phyloP scores from a whole-genome alignment of 2,329 filamentous ascomycete species.

The Fusarium sp. region DNA sequence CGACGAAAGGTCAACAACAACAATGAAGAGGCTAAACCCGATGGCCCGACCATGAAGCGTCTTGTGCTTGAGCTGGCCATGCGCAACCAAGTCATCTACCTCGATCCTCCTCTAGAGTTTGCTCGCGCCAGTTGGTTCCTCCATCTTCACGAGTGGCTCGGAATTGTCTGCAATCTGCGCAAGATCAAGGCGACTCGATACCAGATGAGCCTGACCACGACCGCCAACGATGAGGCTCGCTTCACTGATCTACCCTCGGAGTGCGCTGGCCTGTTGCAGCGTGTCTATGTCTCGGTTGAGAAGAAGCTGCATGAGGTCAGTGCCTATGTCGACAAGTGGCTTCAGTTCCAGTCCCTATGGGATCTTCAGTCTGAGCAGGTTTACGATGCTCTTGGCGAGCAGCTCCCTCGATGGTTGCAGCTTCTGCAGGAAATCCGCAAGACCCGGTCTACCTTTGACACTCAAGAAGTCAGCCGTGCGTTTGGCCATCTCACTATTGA shows the following conservation, averaged over 20 bases:
- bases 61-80: slow-evolving; percentile 94
- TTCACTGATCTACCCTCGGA: slow-evolving; percentile 88
- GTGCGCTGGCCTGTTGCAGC: slow-evolving; percentile 82
- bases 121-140: slow-evolving; percentile 93
- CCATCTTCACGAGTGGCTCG: slow-evolving; percentile 93
- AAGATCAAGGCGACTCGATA: slow-evolving; percentile 97
- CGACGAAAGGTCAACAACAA: slow-evolving; percentile 62
- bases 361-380: slow-evolving; percentile 96
- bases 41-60: slow-evolving; percentile 74
- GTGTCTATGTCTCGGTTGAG: slow-evolving; percentile 87
- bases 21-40: slow-evolving; percentile 60
- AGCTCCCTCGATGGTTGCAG: slow-evolving; percentile 93
- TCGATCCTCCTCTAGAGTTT: slow-evolving; percentile 92
- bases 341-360: slow-evolving; percentile 98
- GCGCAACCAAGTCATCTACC: slow-evolving; percentile 96
- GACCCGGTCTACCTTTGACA: slow-evolving; percentile 95
- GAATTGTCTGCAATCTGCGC: slow-evolving; percentile 89
- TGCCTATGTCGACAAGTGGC: slow-evolving; percentile 94
- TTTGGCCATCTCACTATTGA: slow-evolving; percentile 97
- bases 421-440: slow-evolving; percentile 97
- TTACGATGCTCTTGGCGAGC: slow-evolving; percentile 90
- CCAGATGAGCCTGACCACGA: slow-evolving; percentile 83
- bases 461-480: slow-evolving; percentile 89
- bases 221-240: slow-evolving; percentile 72
- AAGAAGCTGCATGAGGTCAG: slow-evolving; percentile 83